Base-by-base conservation (phyloP, 2,329 filamentous ascomycete genomes). In the Aspergillus arachidicola region DNA sequence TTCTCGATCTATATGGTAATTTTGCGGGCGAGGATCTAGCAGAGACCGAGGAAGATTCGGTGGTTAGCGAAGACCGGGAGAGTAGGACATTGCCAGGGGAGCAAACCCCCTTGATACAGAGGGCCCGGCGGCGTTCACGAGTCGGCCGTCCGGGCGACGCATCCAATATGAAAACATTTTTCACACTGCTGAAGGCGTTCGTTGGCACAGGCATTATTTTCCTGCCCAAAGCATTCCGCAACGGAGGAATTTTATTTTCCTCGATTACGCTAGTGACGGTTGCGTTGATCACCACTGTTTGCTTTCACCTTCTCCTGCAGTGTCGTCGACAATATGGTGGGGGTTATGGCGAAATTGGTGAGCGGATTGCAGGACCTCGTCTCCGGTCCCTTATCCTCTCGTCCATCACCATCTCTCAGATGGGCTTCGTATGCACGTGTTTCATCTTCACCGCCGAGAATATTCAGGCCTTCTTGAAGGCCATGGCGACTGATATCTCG, bases 171-270 rank as follows among this genome's bases (percentile, higher is more conserved):
- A 91, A 91, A 79, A 89, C 91, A 0, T 93, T 93, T 77, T 92
- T 93, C 75, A 93, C 90, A 0, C 81, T 93, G 11, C 80, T 93
- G 58, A 93, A 93, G 75, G 90, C 91, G 1, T 93, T 93, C 70
- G 86, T 93, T 59, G 91, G 91, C 55, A 93, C 91, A 0, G 91
- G 91, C 64, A 93, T 93, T 75, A 92, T 93, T 87, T 93, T 93
- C 72, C 76, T 93, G 51, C 91, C 91, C 54, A 93, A 92, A 73
- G 91, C 91, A 0, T 93, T 93, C 78, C 87, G 87, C 71, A 93
- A 93, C 67, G 91, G 91, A 41, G 91, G 91, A 28, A 88, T 93
- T 58, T 80, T 92, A 12, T 93, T 93, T 73, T 92, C 90, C 0
- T 89, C 87, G 0, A 77, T 92, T 57, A 88, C 89, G 0, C 84